Conservation (phyloP, 2,329 filamentous ascomycete species). For the Didymella pinodella region DNA sequence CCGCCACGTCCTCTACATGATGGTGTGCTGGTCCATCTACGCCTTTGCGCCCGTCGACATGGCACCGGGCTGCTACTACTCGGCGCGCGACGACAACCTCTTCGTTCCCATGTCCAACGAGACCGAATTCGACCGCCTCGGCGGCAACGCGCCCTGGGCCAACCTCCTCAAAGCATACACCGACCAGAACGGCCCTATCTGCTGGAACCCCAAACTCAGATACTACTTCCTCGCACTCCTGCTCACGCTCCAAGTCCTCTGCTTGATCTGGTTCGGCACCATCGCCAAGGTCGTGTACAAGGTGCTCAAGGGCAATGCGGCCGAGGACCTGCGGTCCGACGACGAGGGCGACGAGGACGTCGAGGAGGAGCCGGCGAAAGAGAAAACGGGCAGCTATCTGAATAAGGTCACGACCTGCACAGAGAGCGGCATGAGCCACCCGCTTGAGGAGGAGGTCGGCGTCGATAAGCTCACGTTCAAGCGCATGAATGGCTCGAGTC, state of each 20-base stretch:
- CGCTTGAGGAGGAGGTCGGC: slow-evolving; percentile 77
- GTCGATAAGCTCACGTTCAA: slow-evolving; percentile 74
- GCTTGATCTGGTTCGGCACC: slow-evolving; percentile 87
- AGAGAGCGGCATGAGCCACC: slow-evolving; percentile 43
- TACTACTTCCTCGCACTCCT: slow-evolving; percentile 80
- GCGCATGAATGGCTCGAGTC: slow-evolving; percentile 51
- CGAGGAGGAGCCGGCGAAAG: slow-evolving; percentile 28
- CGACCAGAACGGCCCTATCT: slow-evolving; percentile 75
- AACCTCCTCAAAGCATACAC: slow-evolving; percentile 79
- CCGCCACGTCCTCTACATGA: slow-evolving; percentile 81
- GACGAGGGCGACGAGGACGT: slow-evolving; percentile 75
- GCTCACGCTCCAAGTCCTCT: slow-evolving; percentile 79
- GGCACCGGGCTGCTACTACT: slow-evolving; percentile 73
- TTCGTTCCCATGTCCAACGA: slow-evolving; percentile 64
- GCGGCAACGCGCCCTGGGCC: slow-evolving; percentile 54
- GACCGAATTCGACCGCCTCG: slow-evolving; percentile 45
- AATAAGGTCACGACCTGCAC: slow-evolving; percentile 41
- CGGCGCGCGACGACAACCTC: slow-evolving; percentile 62
- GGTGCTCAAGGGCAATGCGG: slow-evolving; percentile 77
- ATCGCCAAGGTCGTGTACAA: slow-evolving; percentile 83
- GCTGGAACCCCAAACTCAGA: slow-evolving; percentile 78
- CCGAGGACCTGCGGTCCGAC: slow-evolving; percentile 88
- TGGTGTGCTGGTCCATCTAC: slow-evolving; percentile 84
- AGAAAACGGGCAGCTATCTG: slow-evolving; percentile 31
- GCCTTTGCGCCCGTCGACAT: slow-evolving; percentile 69